A percentile compares a stretch with the other conserved stretches of the same genome.
Conservation (phyloP, 441 rosid species). For the Jatropha podagrica region DNA sequence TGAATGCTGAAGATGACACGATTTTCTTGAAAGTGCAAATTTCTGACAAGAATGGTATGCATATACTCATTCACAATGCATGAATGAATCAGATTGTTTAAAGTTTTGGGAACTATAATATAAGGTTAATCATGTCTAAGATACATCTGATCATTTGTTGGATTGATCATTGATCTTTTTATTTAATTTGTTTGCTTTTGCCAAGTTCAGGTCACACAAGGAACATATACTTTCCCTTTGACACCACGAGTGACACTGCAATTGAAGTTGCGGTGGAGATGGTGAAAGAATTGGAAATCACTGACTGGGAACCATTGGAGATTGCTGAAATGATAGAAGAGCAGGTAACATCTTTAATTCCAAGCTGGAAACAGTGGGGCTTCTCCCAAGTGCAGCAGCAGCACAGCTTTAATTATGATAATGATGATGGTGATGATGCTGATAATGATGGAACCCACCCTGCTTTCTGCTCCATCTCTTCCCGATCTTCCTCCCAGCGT, state of each 20-base stretch:
- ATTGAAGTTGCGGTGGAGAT: constrained; percentile 81
- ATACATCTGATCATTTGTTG: background rate
- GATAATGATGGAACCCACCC: constrained; percentile 26
- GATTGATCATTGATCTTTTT: background rate
- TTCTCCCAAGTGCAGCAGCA: constrained; percentile 28
- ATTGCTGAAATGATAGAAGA: constrained; percentile 84
- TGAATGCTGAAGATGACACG: constrained; percentile 73
- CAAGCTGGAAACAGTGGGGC: constrained; percentile 48
- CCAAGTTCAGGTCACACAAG: constrained; percentile 56
- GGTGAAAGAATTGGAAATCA: constrained; percentile 84
- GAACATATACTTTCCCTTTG: constrained; percentile 81
- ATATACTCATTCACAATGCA: background rate
- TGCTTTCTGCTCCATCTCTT: constrained; percentile 43
- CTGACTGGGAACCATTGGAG: constrained; percentile 68
- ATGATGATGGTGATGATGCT: constrained; percentile 34
- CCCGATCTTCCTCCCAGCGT: constrained; percentile 55
- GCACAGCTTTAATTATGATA: constrained; percentile 42
- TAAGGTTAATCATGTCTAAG: background rate
- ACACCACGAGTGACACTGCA: constrained; percentile 67
- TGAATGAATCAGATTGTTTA: background rate
- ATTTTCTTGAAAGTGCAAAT: constrained; percentile 86
- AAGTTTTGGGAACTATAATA: background rate
- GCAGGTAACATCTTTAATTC: constrained; percentile 65
- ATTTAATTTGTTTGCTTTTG: constrained; percentile 10
- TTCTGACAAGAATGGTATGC: constrained; percentile 60